Evolutionary conservation across 2,329 filamentous ascomycete species (phyloP), one percentile per base, ranked within the genome.

Genomic region (Xylogone sp.): DNA sequence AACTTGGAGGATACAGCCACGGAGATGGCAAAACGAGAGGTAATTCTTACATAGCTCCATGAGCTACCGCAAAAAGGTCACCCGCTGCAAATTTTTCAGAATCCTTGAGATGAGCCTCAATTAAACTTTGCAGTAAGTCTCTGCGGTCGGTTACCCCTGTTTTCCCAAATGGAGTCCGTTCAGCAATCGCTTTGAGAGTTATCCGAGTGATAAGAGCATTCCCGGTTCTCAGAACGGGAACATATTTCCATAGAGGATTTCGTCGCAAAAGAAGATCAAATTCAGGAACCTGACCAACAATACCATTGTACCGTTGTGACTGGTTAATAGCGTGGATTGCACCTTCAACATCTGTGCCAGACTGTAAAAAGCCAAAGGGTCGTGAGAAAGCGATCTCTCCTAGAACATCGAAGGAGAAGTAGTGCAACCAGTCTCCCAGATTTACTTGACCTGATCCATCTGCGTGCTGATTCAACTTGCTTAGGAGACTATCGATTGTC

Each of bases 41-140:
- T 7, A 39, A 18, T 13, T 12, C 74, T 69, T 57, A 78, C 75
- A 80, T 81, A 1, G 78, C 78, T 9, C 78, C 78, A 53, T 81
- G 78, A 3, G 78, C 75, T 4, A 82, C 75, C 7, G 78, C 76
- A 65, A 82, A 81, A 3, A 82, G 76, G 53, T 81, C 77, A 0
- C 75, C 77, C 56, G 77, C 74, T 7, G 66, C 57, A 53, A 81
- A 79, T 45, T 62, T 68, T 19, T 71, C 65, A 2, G 74, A 72
- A 22, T 76, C 72, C 61, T 77, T 77, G 24, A 78, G 60, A 55
- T 81, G 77, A 0, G 77, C 76, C 61, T 72, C 71, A 55, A 81
- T 77, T 59, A 81, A 57, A 50, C 72, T 75, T 12, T 74, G 73
- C 59, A 81, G 65, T 51, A 81, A 60, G 58, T 81, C 78, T 54